Percentiles rank a stretch among this genome's conserved stretches.
Conservation (phyloP, 1,139 yeast genomes). For the Geotrichum candidum region DNA sequence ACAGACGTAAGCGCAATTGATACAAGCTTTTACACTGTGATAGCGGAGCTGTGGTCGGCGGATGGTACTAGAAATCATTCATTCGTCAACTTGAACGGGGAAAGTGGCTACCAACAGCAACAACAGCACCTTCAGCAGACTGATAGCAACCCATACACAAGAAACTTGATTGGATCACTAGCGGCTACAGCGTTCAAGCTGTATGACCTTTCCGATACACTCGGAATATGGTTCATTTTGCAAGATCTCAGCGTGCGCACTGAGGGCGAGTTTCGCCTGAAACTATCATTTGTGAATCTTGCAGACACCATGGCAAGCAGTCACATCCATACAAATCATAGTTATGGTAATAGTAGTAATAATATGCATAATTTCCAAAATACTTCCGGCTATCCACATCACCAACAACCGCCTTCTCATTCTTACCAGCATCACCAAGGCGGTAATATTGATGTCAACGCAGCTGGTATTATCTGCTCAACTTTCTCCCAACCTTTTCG, state of each 20-base stretch:
- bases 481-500: constrained; percentile 36
- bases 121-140: background rate
- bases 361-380: background rate
- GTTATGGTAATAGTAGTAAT: background rate
- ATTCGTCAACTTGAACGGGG: constrained; percentile 25
- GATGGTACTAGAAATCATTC: constrained; percentile 35
- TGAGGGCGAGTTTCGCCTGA: constrained; percentile 41
- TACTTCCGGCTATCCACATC: background rate
- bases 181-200: constrained; percentile 40
- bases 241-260: constrained; percentile 42
- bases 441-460: constrained; percentile 5
- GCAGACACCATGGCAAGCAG: constrained; percentile 21
- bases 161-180: constrained; percentile 40
- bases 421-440: background rate
- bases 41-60: constrained; percentile 39
- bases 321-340: background rate
- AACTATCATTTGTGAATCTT: constrained; percentile 36
- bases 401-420: background rate
- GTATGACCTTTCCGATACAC: constrained; percentile 34
- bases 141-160: constrained; percentile 28
- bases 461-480: constrained; percentile 32
- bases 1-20: constrained; percentile 31
- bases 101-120: constrained; percentile 16
- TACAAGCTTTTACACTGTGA: constrained; percentile 33
- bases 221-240: constrained; percentile 42